Evolutionary conservation across 2,329 filamentous ascomycete species (phyloP), one percentile per base, ranked within the genome.

Genomic region (Colletotrichum cereale): DNA sequence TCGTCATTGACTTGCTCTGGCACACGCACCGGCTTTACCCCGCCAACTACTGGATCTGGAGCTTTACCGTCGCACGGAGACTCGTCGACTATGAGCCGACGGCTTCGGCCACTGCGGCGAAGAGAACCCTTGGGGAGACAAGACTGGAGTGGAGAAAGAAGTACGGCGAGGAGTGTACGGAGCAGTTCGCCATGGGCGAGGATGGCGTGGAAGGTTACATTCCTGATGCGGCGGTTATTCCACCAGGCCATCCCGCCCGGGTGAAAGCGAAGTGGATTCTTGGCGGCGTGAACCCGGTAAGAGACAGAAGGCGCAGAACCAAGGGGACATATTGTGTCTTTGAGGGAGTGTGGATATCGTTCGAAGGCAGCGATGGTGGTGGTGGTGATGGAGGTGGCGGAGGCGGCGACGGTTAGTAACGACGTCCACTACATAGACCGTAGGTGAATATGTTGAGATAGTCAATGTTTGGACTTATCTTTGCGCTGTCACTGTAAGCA

Each of bases 21-120:
- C 72, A 70, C 36, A 70, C 72, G 3, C 70, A 73, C 29, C 69
- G 72, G 2, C 40, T 73, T 12, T 73, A 66, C 24, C 72, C 72
- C 6, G 72, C 62, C 2, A 69, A 18, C 34, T 73, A 73, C 53
- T 73, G 72, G 72, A 12, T 55, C 7, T 73, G 65, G 53, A 70
- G 66, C 14, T 63, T 72, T 26, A 31, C 11, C 3, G 57, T 60
- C 12, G 62, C 65, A 16, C 60, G 62, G 11, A 64, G 72, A 36
- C 44, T 73, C 16, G 36, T 73, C 16, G 70, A 73, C 47, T 66
- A 69, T 24, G 62, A 61, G 36, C 31, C 21, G 3, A 52, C 16
- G 3, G 5, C 57, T 6, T 68, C 68, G 8, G 58, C 24, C 0
- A n/a, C 24, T 7, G 38, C 38, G 5, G 57, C 68, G 1, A 29